These are phyloP conservation scores for Albifimbria verrucaria DNA, from an alignment of 2,329 filamentous ascomycete genomes.

Conservation along the genomic window DNA sequence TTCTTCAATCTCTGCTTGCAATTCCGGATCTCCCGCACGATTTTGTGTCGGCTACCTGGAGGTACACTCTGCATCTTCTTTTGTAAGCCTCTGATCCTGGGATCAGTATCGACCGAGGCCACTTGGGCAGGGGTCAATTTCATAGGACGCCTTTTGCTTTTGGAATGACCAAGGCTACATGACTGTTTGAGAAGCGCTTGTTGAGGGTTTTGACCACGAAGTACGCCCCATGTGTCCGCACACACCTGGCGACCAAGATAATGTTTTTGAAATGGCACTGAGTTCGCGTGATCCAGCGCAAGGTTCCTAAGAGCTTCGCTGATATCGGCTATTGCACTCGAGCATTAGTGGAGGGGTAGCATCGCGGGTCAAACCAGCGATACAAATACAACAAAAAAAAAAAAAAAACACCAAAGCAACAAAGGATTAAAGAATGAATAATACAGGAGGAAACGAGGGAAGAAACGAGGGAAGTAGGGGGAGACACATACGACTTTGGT, in stretches of 20 bases:
- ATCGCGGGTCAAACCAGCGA: too few species aligned
- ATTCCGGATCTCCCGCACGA: conserved; percentile 5
- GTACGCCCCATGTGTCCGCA: conserved; percentile 4
- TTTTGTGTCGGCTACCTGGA: conserved; percentile 5
- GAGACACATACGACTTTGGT: not conserved
- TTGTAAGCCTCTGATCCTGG: conserved; percentile 3
- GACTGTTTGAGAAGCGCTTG: conserved; percentile 12
- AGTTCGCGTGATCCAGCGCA: conserved; percentile 2
- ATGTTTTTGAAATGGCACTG: conserved; percentile 3
- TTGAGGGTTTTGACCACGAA: conserved; percentile 7
- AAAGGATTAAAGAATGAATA: too few species aligned
- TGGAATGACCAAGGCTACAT: conserved; percentile 14
- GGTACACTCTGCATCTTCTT: not conserved
- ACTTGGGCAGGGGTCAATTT: conserved; percentile 12
- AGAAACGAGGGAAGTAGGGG: too few species aligned
- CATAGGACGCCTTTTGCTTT: conserved; percentile 10
- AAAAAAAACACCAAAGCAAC: too few species aligned
- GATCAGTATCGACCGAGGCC: conserved; percentile 11
- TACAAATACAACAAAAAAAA: too few species aligned
- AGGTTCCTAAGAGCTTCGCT: conserved; percentile 6
- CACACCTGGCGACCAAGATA: conserved; percentile 6
- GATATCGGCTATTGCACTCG: not conserved
- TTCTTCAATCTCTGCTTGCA: conserved; percentile 13
- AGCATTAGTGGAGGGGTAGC: not conserved
- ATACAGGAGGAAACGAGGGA: too few species aligned